phyloP scores from a whole-genome alignment of 1,284 basidiomycete species.

The Irpex lacteus region DNA sequence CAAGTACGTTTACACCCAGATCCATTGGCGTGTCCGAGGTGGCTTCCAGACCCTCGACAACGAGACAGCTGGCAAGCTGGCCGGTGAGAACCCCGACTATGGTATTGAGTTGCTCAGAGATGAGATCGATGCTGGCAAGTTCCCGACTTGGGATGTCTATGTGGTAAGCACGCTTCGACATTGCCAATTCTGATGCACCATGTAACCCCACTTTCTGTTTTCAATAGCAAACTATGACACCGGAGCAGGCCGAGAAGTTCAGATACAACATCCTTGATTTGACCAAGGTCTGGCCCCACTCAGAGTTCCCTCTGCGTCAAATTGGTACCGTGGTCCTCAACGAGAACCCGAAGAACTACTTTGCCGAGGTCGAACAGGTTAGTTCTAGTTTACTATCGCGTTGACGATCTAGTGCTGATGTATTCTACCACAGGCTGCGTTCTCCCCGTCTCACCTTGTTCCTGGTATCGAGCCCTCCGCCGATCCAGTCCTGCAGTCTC shows the following conservation, averaged over 20 bases:
- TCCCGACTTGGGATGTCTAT: slow-evolving; percentile 78
- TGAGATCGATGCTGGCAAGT: slow-evolving; percentile 75
- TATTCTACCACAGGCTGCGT: slow-evolving; percentile 54
- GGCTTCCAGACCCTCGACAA: slow-evolving; percentile 79
- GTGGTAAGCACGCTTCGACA: slow-evolving; percentile 32
- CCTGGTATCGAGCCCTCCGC: slow-evolving; percentile 87
- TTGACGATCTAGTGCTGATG: neutral
- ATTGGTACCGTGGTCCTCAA: slow-evolving; percentile 87
- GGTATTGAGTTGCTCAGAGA: slow-evolving; percentile 77
- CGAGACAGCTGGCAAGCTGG: slow-evolving; percentile 50
- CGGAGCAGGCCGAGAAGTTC: slow-evolving; percentile 86
- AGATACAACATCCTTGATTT: slow-evolving; percentile 88
- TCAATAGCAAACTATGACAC: slow-evolving; percentile 82
- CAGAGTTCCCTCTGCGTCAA: slow-evolving; percentile 81
- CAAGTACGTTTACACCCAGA: slow-evolving; percentile 80
- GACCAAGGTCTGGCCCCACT: slow-evolving; percentile 88
- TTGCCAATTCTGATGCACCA: neutral
- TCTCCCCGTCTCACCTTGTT: slow-evolving; percentile 82
- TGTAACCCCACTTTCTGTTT: neutral
- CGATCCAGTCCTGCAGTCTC: slow-evolving; percentile 90
- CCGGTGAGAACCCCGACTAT: slow-evolving; percentile 82
- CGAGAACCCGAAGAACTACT: slow-evolving; percentile 85
- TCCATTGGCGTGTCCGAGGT: slow-evolving; percentile 75
- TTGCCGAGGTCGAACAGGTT: slow-evolving; percentile 85
- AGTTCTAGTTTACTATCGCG: slow-evolving; percentile 1